Conservation (phyloP, 108 stramenopile species). For the Aurantiochytrium sp. region DNA sequence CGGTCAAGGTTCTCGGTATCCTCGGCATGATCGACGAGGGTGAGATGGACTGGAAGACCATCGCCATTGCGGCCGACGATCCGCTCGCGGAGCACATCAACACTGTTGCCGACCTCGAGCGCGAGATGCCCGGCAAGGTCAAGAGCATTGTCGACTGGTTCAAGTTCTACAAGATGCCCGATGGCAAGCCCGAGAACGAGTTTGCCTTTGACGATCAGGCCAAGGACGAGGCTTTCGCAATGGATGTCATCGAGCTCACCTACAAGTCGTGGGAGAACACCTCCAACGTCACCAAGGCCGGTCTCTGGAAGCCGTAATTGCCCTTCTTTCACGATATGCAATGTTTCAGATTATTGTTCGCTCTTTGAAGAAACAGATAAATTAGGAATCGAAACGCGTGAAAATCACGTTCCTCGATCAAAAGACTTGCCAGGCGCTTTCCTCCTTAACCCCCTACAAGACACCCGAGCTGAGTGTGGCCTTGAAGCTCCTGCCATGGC, state of each 20-base stretch:
- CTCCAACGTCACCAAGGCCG: background rate
- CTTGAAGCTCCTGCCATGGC: too few species aligned
- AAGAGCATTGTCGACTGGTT: constrained; percentile 72
- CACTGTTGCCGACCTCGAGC: constrained; percentile 88
- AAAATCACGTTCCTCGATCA: too few species aligned
- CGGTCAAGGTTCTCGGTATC: constrained; percentile 90
- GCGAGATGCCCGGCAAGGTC: constrained; percentile 82
- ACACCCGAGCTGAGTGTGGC: too few species aligned
- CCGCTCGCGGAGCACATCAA: constrained; percentile 87
- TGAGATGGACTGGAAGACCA: constrained; percentile 99
- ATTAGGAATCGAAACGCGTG: too few species aligned
- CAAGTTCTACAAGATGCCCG: constrained; percentile 99
- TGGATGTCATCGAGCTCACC: constrained; percentile 89
- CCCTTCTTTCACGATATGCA: too few species aligned
- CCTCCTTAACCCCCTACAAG: too few species aligned
- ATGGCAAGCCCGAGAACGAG: constrained; percentile 81
- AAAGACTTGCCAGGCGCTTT: too few species aligned
- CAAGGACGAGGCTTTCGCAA: constrained; percentile 67
- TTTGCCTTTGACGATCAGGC: constrained; percentile 76
- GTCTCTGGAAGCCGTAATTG: constrained; percentile 5
- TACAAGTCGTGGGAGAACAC: constrained; percentile 89
- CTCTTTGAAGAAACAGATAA: too few species aligned
- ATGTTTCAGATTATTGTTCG: too few species aligned
- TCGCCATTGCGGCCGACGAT: constrained; percentile 83
- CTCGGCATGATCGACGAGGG: constrained; percentile 99